phyloP scores from a whole-genome alignment of 108 stramenopile species.

The Schizochytrium sp. region DNA sequence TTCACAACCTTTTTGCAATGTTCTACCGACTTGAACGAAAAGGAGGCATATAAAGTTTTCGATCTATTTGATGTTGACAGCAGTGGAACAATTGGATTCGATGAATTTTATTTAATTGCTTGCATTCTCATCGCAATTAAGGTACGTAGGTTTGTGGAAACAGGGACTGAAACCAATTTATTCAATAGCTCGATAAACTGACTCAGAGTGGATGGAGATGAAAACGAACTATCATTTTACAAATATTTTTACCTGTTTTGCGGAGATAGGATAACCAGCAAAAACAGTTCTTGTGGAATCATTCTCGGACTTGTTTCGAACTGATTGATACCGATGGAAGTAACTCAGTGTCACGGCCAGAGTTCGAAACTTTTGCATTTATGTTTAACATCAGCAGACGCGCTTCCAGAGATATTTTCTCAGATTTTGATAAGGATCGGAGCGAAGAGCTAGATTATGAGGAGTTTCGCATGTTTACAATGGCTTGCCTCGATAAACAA shows the following conservation, averaged over 20 bases:
- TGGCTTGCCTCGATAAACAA: constrained; percentile 57
- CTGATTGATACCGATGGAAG: constrained; percentile 53
- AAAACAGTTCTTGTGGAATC: constrained; percentile 57
- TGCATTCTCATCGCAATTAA: constrained; percentile 50
- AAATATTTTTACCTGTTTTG: no score
- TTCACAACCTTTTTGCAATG: constrained; percentile 21
- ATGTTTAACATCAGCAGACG: constrained; percentile 55
- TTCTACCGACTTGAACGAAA: neutral
- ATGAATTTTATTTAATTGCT: constrained; percentile 26
- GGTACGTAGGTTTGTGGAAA: neutral
- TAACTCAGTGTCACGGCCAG: constrained; percentile 3
- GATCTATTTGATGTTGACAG: constrained; percentile 49
- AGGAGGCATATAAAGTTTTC: constrained; percentile 47
- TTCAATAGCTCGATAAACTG: no score
- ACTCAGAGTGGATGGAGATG: no score
- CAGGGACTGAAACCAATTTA: no score
- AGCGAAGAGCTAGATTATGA: constrained; percentile 59
- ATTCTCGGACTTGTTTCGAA: constrained; percentile 46
- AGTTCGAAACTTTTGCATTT: constrained; percentile 58
- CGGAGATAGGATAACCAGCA: constrained; percentile 18
- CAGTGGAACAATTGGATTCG: constrained; percentile 44
- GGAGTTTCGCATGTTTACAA: constrained; percentile 56
- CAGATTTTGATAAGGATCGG: constrained; percentile 37
- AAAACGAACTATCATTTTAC: no score
- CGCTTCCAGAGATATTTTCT: constrained; percentile 33